phyloP scores from a whole-genome alignment of 345 rosid genomes.

The Orychophragmus violaceus region DNA sequence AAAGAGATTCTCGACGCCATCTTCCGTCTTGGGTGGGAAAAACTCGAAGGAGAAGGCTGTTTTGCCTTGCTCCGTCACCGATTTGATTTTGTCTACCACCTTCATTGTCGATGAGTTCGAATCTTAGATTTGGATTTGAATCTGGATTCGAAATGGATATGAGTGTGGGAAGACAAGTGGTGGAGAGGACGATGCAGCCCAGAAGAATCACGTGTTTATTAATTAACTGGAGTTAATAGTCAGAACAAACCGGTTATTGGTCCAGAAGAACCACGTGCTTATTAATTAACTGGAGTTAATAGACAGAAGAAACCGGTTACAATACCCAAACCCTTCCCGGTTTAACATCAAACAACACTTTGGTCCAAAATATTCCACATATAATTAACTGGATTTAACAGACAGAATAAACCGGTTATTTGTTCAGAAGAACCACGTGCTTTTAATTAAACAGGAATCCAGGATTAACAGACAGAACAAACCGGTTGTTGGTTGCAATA shows the following conservation, averaged over 20 bases:
- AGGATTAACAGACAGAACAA: background rate
- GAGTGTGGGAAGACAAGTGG: constrained; percentile 14
- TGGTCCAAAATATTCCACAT: too few relatives aligned
- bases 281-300: background rate
- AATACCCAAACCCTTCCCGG: background rate
- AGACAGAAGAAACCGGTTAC: constrained; percentile 6
- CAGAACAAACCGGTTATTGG: constrained; percentile 5
- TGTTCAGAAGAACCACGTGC: constrained; percentile 18
- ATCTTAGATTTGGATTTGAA: background rate
- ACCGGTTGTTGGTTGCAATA: background rate
- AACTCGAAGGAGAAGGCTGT: constrained; percentile 94
- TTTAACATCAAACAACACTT: background rate
- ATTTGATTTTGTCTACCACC: constrained; percentile 75
- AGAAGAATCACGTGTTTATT: constrained; percentile 18
- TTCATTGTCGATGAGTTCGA: constrained; percentile 44
- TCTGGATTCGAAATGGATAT: constrained; percentile 3
- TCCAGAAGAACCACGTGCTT: constrained; percentile 21
- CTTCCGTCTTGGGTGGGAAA: constrained; percentile 98
- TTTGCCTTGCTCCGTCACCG: constrained; percentile 31
- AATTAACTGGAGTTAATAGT: background rate
- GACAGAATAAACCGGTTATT: too few relatives aligned
- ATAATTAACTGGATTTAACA: too few relatives aligned
- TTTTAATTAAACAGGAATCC: background rate
- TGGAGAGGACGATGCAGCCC: constrained; percentile 7
- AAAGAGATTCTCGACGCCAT: constrained; percentile 94